Base-by-base conservation (phyloP, 257 asterid genomes). In the Thymus quinquecostatus region DNA sequence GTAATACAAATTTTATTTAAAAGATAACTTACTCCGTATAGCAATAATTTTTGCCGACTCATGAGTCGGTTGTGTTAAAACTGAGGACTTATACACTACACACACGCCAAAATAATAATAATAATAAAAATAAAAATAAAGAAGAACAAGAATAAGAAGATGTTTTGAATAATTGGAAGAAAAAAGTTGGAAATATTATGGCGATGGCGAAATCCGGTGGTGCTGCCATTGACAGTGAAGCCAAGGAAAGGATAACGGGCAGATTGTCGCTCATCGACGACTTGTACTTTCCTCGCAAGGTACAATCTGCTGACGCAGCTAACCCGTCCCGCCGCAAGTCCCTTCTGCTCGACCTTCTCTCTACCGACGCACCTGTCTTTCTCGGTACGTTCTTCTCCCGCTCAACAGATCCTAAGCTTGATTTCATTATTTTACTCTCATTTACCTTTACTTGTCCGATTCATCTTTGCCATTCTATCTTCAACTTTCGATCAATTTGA, bases 281-380 rank as follows among this genome's bases (percentile, higher is more conserved):
- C 82, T 80, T 94, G 75, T 94, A 94, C 88, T 94, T 86, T 67
- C 98, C 97, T 13, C 97, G 96, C 72, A 89, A 91, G 48, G 83
- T 82, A 64, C 96, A 82, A 81, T 77, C 92, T 60, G 82, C 95
- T 21, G 82, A 86, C 47, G 82, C 90, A 49, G 79, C 90, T 72
- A 77, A 85, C 44, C 77, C 96, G 50, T 81, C 87, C 57, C 80
- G 61, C 43, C 96, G 98, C 80, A 87, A 86, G 73, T 76, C 90
- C 72, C 83, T 94, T 71, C 97, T 91, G 65, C 82, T 84, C 55
- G 82, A 85, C 77, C 96, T 94, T 73, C 91, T 91, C 62, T 81
- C 95, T 43, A 84, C 92, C 34, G 96, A 94, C 82, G 91, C 79
- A 69, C 89, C 98, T 54, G 96, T 94, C 66, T 94, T 94, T 68